Evolutionary conservation across 1,284 basidiomycete species (phyloP).

Genomic region (Cystobasidium sp.): DNA sequence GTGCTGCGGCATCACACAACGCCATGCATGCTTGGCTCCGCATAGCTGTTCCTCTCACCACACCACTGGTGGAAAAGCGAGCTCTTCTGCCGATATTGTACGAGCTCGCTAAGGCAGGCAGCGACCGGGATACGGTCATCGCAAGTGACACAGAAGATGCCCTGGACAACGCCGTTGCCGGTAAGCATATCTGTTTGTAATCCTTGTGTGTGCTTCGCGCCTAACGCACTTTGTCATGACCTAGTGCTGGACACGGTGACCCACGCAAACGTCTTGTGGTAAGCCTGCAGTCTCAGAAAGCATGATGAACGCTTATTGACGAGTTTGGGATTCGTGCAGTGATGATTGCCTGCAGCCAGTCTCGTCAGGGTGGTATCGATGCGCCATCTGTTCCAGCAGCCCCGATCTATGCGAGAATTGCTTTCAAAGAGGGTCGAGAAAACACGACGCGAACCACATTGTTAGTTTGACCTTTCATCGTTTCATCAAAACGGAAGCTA

Average conservation of each 20-base stretch:
- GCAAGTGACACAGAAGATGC: not conserved
- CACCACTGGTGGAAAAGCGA: not conserved
- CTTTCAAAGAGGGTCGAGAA: slow-evolving; percentile 4
- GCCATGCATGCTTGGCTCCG: slow-evolving; percentile 12
- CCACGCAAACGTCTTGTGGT: slow-evolving; percentile 19
- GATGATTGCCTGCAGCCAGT: slow-evolving; percentile 13
- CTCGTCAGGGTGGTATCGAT: slow-evolving; percentile 2
- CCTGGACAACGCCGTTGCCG: not conserved
- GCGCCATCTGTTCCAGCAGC: slow-evolving; percentile 6
- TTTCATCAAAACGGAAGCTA: too few species aligned
- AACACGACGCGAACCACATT: slow-evolving; percentile 14
- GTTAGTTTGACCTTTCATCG: not conserved
- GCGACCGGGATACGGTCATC: not conserved
- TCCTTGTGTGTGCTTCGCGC: not conserved
- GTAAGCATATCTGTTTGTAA: not conserved
- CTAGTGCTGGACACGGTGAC: too few species aligned
- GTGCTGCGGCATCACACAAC: not conserved
- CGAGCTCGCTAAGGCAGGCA: not conserved
- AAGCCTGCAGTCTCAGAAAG: not conserved
- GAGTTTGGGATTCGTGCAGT: not conserved
- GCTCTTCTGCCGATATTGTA: slow-evolving; percentile 12
- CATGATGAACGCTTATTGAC: not conserved
- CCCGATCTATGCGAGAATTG: slow-evolving; percentile 20
- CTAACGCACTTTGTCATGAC: too few species aligned
- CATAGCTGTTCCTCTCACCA: not conserved